Conservation (phyloP, 1,284 basidiomycete genomes). For the Inonotus hispidus region DNA sequence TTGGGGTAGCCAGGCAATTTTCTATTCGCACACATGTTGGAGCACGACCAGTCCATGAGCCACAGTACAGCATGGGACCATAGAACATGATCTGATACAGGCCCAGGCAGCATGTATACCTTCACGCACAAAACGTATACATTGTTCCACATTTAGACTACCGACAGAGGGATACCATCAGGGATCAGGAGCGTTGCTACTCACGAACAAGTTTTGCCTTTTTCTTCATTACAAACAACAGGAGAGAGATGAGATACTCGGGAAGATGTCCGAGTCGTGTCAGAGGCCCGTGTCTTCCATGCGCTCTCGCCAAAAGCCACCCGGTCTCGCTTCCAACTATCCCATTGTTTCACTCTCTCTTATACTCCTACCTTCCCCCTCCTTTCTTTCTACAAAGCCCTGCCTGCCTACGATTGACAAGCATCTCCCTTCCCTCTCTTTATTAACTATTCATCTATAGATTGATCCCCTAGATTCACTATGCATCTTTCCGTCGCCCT, state of each 20-base stretch:
- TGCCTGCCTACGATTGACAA: not conserved
- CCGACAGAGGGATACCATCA: not conserved
- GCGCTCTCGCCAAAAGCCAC: not conserved
- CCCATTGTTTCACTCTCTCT: not conserved
- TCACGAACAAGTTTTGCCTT: not conserved
- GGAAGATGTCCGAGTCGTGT: not conserved
- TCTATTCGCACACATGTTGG: not conserved
- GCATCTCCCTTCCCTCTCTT: not conserved
- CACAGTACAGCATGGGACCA: too few relatives aligned
- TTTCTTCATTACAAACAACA: not conserved
- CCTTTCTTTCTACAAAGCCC: not conserved
- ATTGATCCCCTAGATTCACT: not conserved
- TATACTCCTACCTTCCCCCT: not conserved
- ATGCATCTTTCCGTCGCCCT: constrained; percentile 16
- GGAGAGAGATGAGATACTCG: too few relatives aligned
- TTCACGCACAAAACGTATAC: not conserved
- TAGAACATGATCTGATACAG: too few relatives aligned
- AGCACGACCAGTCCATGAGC: too few relatives aligned
- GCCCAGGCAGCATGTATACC: not conserved
- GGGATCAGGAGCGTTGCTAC: not conserved
- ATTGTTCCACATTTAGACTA: not conserved
- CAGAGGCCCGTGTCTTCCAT: not conserved
- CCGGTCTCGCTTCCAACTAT: not conserved
- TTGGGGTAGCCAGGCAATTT: not conserved
- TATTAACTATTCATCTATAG: not conserved